Conservation (phyloP, 2,329 filamentous ascomycete genomes). For the Monosporascus sp. region DNA sequence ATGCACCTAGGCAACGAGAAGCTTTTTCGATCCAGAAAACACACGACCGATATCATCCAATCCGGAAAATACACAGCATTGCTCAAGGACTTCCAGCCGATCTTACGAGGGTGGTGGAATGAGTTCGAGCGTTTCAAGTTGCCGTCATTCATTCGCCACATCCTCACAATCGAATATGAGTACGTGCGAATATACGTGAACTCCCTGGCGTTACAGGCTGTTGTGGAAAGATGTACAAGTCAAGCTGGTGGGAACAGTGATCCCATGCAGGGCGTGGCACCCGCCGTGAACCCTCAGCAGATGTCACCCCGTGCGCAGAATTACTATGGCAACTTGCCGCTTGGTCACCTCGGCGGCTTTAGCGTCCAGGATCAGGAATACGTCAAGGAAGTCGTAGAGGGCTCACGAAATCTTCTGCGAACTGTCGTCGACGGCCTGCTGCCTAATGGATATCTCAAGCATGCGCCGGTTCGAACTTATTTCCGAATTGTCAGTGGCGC, state of each 20-base stretch:
- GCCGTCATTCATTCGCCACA: slow-evolving; percentile 62
- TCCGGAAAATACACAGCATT: slow-evolving; percentile 77
- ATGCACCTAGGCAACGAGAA: slow-evolving; percentile 89
- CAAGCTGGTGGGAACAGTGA: slow-evolving; percentile 52
- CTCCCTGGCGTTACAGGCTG: slow-evolving; percentile 86
- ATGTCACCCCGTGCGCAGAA: slow-evolving; percentile 61
- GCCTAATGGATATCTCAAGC: slow-evolving; percentile 70
- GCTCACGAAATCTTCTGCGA: slow-evolving; percentile 68
- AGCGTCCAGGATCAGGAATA: slow-evolving; percentile 65
- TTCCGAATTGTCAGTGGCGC: slow-evolving; percentile 82
- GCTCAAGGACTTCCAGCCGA: slow-evolving; percentile 74
- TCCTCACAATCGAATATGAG: slow-evolving; percentile 90
- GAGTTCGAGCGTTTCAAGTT: slow-evolving; percentile 76
- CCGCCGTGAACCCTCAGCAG: slow-evolving; percentile 32
- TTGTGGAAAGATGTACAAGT: slow-evolving; percentile 85
- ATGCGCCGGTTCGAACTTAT: slow-evolving; percentile 78
- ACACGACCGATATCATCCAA: slow-evolving; percentile 84
- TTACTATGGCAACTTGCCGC: slow-evolving; percentile 58
- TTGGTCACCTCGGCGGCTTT: slow-evolving; percentile 59
- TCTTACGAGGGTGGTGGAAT: slow-evolving; percentile 71
- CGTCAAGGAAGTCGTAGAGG: slow-evolving; percentile 71
- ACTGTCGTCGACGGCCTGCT: slow-evolving; percentile 73
- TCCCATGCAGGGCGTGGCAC: slow-evolving; percentile 29
- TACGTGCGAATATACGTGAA: slow-evolving; percentile 95
- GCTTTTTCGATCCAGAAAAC: slow-evolving; percentile 79